Evolutionary conservation across 2,329 filamentous ascomycete species (phyloP).

Genomic region (Tolypocladium ovalisporum): DNA sequence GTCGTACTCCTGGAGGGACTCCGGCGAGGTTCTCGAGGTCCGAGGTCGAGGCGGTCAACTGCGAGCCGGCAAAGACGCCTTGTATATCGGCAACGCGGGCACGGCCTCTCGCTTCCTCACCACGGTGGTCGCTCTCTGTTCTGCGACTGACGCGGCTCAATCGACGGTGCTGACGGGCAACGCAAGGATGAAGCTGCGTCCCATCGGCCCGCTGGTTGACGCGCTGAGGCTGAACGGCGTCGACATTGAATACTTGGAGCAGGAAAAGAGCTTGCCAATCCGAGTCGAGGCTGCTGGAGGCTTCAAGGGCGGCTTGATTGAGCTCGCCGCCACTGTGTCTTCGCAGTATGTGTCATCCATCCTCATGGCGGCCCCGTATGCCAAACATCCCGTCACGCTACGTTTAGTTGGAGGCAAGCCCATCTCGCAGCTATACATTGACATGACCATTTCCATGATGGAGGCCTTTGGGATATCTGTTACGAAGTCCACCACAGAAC

Average conservation of each 20-base stretch:
- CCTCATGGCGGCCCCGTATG: constrained; percentile 93
- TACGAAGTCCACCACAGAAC: constrained; percentile 61
- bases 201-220: constrained; percentile 87
- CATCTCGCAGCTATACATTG: constrained; percentile 93
- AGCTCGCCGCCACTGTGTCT: constrained; percentile 87
- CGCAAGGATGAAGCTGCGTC: constrained; percentile 88
- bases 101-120: constrained; percentile 94
- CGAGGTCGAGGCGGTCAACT: constrained; percentile 84
- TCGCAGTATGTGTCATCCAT: constrained; percentile 99
- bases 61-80: constrained; percentile 59
- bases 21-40: constrained; percentile 82
- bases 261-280: constrained; percentile 72
- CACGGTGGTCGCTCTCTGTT: constrained; percentile 77
- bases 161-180: constrained; percentile 86
- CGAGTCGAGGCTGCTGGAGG: constrained; percentile 73
- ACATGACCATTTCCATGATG: constrained; percentile 99
- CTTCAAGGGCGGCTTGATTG: constrained; percentile 76
- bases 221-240: constrained; percentile 81
- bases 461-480: constrained; percentile 77
- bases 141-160: constrained; percentile 44
- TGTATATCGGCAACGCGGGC: constrained; percentile 94
- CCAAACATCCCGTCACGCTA: constrained; percentile 84
- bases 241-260: constrained; percentile 75
- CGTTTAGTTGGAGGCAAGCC: constrained; percentile 91
- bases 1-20: constrained; percentile 86